These are phyloP conservation scores for Candida nanaspora DNA, from an alignment of 805 yeast genomes.

Conservation along the genomic window DNA sequence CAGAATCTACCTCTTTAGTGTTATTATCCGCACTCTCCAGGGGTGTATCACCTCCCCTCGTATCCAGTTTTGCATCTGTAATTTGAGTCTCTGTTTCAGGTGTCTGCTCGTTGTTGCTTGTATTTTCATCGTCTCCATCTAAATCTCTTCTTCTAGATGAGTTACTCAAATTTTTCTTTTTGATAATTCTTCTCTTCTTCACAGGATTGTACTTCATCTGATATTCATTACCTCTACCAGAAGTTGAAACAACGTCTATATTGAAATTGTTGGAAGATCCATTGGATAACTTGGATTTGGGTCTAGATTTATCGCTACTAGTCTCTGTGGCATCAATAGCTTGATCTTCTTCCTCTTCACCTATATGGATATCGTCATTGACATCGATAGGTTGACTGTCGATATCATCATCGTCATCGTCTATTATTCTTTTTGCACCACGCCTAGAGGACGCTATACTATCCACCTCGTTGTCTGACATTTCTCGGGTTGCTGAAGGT, in stretches of 20 bases:
- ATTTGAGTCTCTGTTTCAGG: background rate
- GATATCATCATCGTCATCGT: background rate
- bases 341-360: constrained; percentile 9
- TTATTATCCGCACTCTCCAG: background rate
- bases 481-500: background rate
- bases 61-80: no score
- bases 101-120: background rate
- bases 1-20: background rate
- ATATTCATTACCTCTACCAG: background rate
- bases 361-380: background rate
- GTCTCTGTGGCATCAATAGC: constrained; percentile 10
- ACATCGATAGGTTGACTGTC: background rate
- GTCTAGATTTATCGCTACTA: no score
- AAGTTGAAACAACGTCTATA: background rate
- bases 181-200: constrained; percentile 15
- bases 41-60: no score
- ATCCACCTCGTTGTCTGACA: background rate
- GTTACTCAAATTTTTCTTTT: constrained; percentile 4
- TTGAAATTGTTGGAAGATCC: background rate
- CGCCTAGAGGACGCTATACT: background rate
- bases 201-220: background rate
- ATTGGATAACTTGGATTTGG: no score
- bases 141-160: constrained; percentile 10
- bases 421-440: background rate
- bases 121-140: background rate